Conservation (phyloP, 768 basidiomycete genomes). For the Royoungia palumana region DNA sequence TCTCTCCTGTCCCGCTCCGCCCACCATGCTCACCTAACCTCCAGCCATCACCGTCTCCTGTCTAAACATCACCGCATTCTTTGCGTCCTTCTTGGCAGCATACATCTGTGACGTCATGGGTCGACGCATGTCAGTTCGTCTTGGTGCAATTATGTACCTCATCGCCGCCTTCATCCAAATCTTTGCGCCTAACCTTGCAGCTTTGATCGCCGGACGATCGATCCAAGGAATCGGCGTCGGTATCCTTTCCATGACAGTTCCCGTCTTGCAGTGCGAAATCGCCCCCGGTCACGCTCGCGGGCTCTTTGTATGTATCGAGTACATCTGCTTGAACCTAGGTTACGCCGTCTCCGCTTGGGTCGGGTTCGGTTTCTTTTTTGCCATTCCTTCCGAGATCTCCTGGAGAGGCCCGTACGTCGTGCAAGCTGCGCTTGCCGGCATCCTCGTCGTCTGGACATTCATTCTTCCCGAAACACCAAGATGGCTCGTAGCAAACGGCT, state of each 20-base stretch:
- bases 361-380: constrained; percentile 48
- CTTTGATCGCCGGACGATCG: constrained; percentile 41
- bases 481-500: constrained; percentile 54
- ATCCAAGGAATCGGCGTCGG: constrained; percentile 50
- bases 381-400: constrained; percentile 42
- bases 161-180: constrained; percentile 49
- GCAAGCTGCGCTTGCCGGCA: constrained; percentile 46
- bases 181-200: constrained; percentile 42
- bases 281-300: constrained; percentile 48
- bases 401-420: constrained; percentile 58
- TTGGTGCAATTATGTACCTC: constrained; percentile 48
- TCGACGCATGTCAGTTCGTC: constrained; percentile 47
- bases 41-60: constrained; percentile 49
- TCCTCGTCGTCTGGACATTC: constrained; percentile 48
- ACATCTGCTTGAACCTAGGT: constrained; percentile 49
- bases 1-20: background rate
- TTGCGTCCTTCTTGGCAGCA: constrained; percentile 44
- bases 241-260: constrained; percentile 50
- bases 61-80: constrained; percentile 48
- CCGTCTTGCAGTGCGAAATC: constrained; percentile 48
- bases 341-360: constrained; percentile 50
- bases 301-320: constrained; percentile 52
- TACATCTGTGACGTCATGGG: constrained; percentile 51
- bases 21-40: background rate
- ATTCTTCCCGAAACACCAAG: constrained; percentile 51